Conservation (phyloP, 495 filamentous ascomycete genomes). For the Neurospora sp. region DNA sequence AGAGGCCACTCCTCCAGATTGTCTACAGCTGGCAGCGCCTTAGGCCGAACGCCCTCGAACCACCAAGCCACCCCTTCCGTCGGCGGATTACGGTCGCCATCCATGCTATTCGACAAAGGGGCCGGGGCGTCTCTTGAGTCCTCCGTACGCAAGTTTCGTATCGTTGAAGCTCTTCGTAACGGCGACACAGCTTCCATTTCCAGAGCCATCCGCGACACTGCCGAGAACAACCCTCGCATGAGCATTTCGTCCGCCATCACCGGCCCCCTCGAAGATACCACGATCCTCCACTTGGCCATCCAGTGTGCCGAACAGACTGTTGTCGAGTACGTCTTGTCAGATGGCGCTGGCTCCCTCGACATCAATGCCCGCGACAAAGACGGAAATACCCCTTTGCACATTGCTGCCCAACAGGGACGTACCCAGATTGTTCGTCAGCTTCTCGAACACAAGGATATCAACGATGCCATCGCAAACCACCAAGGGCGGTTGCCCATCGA, state of each 20-base stretch:
- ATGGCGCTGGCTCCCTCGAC: conserved; percentile 55
- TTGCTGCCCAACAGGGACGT: conserved; percentile 75
- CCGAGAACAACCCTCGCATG: conserved; percentile 35
- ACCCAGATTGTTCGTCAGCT: conserved; percentile 68
- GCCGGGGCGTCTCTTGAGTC: conserved; percentile 67
- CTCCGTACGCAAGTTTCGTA: conserved; percentile 83
- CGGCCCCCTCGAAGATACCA: conserved; percentile 61
- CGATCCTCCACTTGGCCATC: conserved; percentile 86
- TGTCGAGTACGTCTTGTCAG: conserved; percentile 85
- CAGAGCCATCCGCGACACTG: conserved; percentile 68
- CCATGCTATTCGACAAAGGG: conserved; percentile 26
- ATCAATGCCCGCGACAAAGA: conserved; percentile 85
- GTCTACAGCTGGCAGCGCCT: conserved; percentile 25
- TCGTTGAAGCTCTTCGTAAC: conserved; percentile 83
- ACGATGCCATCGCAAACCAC: conserved; percentile 86
- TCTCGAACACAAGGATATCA: conserved; percentile 68
- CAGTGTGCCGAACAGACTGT: conserved; percentile 94
- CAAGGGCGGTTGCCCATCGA: conserved; percentile 80
- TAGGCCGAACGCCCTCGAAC: conserved; percentile 28
- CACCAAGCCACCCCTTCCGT: conserved; percentile 13
- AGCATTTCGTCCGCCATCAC: conserved; percentile 45
- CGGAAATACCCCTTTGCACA: conserved; percentile 86
- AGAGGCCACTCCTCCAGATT: conserved; percentile 32
- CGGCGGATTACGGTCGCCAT: conserved; percentile 16
- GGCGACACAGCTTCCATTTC: conserved; percentile 87